A percentile compares a stretch with the other conserved stretches of the same genome.
These are phyloP conservation scores for Myxozyma sirexii DNA, from an alignment of 805 yeast species.

Conservation along the genomic window DNA sequence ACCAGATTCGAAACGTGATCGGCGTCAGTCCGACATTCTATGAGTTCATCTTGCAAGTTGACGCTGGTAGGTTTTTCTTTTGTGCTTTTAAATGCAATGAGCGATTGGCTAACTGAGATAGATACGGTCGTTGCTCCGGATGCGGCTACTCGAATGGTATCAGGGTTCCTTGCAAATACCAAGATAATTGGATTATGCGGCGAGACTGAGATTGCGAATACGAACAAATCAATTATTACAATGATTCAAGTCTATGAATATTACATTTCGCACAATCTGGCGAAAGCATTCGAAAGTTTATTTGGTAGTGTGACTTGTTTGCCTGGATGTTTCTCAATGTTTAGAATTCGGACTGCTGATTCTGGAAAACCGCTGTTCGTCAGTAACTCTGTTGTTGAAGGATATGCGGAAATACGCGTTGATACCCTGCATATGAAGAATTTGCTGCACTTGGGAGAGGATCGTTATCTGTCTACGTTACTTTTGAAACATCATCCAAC, in stretches of 20 bases:
- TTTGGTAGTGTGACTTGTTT: slow-evolving; percentile 67
- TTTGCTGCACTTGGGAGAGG: slow-evolving; percentile 63
- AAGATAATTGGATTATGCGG: slow-evolving; percentile 63
- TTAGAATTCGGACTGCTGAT: slow-evolving; percentile 57
- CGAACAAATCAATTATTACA: slow-evolving; percentile 56
- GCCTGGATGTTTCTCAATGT: slow-evolving; percentile 67
- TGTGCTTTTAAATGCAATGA: not conserved
- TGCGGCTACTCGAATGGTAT: slow-evolving; percentile 57
- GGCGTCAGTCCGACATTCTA: slow-evolving; percentile 62
- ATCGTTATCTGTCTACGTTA: slow-evolving; percentile 59
- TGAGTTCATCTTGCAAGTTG: slow-evolving; percentile 59
- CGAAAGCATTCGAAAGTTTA: slow-evolving; percentile 63
- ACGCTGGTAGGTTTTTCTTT: slow-evolving; percentile 48
- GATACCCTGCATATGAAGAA: slow-evolving; percentile 64
- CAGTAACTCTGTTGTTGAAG: slow-evolving; percentile 60
- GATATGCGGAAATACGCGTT: slow-evolving; percentile 58
- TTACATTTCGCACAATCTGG: slow-evolving; percentile 64
- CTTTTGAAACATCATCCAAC: slow-evolving; percentile 60
- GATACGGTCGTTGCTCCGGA: slow-evolving; percentile 59
- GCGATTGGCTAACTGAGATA: not conserved
- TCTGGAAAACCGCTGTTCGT: slow-evolving; percentile 62
- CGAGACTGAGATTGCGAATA: slow-evolving; percentile 60
- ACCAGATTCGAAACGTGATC: slow-evolving; percentile 57
- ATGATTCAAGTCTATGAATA: slow-evolving; percentile 66
- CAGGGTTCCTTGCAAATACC: slow-evolving; percentile 60